A percentile compares a stretch with the other conserved stretches of the same genome.
Evolutionary conservation across 345 rosid species (phyloP).

Genomic region (Brassica napus): Da-Ae NC_063446.1:30045501-30046000

Average conservation of each 20-base stretch:
- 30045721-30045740: conserved; percentile 77
- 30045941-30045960: conserved; percentile 33
- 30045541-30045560: no score
- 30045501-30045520: no score
- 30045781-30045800: conserved; percentile 42
- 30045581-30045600: no score
- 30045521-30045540: no score
- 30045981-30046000: conserved; percentile 74
- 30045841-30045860: conserved; percentile 34
- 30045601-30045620: conserved; percentile 22
- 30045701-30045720: conserved; percentile 63
- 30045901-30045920: conserved; percentile 46
- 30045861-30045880: conserved; percentile 29
- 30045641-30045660: neutral
- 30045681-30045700: neutral
- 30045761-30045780: conserved; percentile 79
- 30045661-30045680: conserved; percentile 22
- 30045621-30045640: conserved; percentile 19
- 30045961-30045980: conserved; percentile 43
- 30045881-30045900: conserved; percentile 51
- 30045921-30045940: conserved; percentile 36
- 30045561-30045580: no score
- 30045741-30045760: conserved; percentile 83
- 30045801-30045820: conserved; percentile 30
- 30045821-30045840: conserved; percentile 31